Evolutionary conservation across 495 filamentous ascomycete species (phyloP).

Genomic region (Hypoxylon subgilvum): DNA sequence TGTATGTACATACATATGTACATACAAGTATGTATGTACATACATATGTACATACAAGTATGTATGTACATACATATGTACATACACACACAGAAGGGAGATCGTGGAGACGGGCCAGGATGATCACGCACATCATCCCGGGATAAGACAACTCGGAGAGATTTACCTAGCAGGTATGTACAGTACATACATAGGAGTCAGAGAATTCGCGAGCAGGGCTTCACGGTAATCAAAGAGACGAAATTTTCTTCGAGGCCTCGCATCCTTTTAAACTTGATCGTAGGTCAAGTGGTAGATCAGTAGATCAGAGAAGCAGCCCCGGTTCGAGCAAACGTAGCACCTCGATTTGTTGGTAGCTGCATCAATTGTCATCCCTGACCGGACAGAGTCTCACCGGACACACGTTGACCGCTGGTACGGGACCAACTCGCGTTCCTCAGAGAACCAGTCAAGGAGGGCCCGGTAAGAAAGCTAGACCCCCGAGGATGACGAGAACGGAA

Average conservation of each 20-base stretch:
- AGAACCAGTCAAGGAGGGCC: conserved; percentile 20
- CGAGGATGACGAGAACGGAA: conserved; percentile 19
- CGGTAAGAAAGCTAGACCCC: conserved; percentile 8
- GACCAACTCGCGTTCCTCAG: conserved; percentile 15
- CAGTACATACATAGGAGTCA: neutral
- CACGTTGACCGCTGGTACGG: conserved; percentile 42
- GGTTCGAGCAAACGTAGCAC: conserved; percentile 22
- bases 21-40: no score
- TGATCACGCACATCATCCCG: conserved; percentile 40
- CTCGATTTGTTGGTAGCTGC: conserved; percentile 31
- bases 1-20: no score
- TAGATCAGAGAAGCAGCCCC: conserved; percentile 1
- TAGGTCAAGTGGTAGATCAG: no score
- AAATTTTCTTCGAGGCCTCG: conserved; percentile 1
- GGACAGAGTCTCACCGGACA: conserved; percentile 35
- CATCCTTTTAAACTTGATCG: conserved; percentile 14
- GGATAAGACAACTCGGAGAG: conserved; percentile 33
- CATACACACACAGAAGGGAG: conserved; percentile 24
- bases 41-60: no score
- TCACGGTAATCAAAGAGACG: conserved; percentile 3
- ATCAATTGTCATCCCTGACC: conserved; percentile 36
- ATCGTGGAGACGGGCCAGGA: conserved; percentile 35
- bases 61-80: no score
- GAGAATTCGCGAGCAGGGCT: conserved; percentile 1
- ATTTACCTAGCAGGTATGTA: conserved; percentile 5